Evolutionary conservation across 345 rosid genomes (phyloP).

Genomic region (Raphanus sativus): DNA sequence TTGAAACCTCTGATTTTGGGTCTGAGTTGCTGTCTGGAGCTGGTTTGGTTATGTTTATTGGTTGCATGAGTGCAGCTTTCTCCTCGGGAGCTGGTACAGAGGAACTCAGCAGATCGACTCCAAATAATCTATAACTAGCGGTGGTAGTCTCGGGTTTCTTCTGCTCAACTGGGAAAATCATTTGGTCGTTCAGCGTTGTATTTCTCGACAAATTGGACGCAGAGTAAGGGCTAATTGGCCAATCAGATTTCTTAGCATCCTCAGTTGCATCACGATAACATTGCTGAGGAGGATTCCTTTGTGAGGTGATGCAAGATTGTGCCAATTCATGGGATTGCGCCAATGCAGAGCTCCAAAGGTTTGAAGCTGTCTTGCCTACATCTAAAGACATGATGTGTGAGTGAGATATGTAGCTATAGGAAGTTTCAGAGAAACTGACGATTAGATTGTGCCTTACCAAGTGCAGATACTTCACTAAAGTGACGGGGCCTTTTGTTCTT

Average conservation of each 20-base stretch:
- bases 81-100: constrained; percentile 37
- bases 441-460: constrained; percentile 40
- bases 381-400: constrained; percentile 37
- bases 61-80: constrained; percentile 41
- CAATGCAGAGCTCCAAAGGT: constrained; percentile 57
- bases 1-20: constrained; percentile 52
- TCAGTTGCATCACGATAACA: constrained; percentile 48
- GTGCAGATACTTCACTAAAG: constrained; percentile 46
- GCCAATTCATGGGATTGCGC: constrained; percentile 56
- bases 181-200: constrained; percentile 41
- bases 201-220: constrained; percentile 38
- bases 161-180: constrained; percentile 43
- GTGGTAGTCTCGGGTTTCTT: constrained; percentile 52
- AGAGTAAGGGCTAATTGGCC: constrained; percentile 41
- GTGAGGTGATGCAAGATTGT: constrained; percentile 49
- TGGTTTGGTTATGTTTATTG: constrained; percentile 36
- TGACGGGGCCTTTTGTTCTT: constrained; percentile 84
- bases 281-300: constrained; percentile 46
- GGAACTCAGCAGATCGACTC: constrained; percentile 64
- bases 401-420: constrained; percentile 24
- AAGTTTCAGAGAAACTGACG: constrained; percentile 1
- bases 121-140: constrained; percentile 63
- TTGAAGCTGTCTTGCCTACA: constrained; percentile 50
- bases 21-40: constrained; percentile 54
- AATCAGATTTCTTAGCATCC: constrained; percentile 40